phyloP scores from a whole-genome alignment of 2,329 filamentous ascomycete genomes.

The Colletotrichum euphorbiae region DNA sequence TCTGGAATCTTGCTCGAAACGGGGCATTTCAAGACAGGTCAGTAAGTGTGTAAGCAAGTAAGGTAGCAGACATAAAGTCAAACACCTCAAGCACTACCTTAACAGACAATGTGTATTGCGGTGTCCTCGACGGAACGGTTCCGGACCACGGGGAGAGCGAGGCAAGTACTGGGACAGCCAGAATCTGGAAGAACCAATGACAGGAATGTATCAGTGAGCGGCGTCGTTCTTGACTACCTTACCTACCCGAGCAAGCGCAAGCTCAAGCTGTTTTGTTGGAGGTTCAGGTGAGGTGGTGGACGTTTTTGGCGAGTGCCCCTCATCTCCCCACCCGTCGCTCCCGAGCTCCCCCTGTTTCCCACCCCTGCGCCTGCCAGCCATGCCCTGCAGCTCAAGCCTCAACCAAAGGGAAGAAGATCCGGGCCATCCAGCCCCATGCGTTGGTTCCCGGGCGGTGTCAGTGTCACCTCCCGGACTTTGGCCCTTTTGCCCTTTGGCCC shows the following conservation, averaged over 20 bases:
- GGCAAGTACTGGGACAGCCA: not conserved
- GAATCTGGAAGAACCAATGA: conserved; percentile 5
- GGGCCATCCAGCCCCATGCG: conserved; percentile 14
- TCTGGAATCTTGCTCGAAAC: not conserved
- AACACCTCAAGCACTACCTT: not conserved
- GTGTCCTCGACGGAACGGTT: not conserved
- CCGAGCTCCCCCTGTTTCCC: conserved; percentile 24
- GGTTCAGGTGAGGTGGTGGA: not conserved
- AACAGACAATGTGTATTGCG: not conserved
- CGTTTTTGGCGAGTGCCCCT: conserved; percentile 10
- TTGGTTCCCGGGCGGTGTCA: conserved; percentile 21
- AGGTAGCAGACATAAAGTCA: not conserved
- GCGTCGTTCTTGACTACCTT: too few species aligned
- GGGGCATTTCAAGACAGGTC: not conserved
- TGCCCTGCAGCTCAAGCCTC: conserved; percentile 7
- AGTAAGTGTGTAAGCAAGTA: not conserved
- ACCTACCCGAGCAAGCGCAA: not conserved
- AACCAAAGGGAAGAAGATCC: conserved; percentile 10
- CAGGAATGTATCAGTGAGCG: not conserved
- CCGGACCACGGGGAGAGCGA: too few species aligned
- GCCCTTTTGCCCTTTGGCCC: too few species aligned
- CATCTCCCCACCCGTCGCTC: conserved; percentile 29
- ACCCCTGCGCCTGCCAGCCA: conserved; percentile 25
- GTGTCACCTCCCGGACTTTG: conserved; percentile 12
- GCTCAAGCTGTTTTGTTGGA: not conserved